Evolutionary conservation across 768 basidiomycete species (phyloP).

Genomic region (Leccinum rimulosum): DNA sequence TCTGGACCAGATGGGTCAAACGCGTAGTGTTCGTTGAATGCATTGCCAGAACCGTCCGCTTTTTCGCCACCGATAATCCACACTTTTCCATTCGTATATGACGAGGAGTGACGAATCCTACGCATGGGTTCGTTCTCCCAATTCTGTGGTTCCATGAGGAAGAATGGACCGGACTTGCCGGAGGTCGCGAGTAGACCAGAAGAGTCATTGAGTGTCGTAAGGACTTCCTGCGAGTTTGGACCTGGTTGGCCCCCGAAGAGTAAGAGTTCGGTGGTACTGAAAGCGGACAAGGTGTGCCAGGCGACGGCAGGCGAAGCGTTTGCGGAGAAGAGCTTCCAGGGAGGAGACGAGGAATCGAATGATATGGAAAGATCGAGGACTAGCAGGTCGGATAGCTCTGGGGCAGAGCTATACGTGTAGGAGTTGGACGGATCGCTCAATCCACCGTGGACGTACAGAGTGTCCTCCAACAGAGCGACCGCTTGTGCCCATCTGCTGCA

Average conservation of each 20-base stretch:
- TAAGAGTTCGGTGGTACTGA: constrained; percentile 51
- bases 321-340: constrained; percentile 61
- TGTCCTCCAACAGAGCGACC: constrained; percentile 51
- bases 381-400: constrained; percentile 68
- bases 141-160: constrained; percentile 43
- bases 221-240: constrained; percentile 49
- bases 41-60: constrained; percentile 71
- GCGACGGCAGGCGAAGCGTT: constrained; percentile 58
- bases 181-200: constrained; percentile 52
- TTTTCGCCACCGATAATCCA: constrained; percentile 79
- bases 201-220: constrained; percentile 59
- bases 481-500: constrained; percentile 83
- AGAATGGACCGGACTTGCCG: constrained; percentile 39
- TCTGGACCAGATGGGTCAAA: constrained; percentile 50
- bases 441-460: constrained; percentile 76
- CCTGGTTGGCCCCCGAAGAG: constrained; percentile 78
- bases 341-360: constrained; percentile 61
- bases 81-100: constrained; percentile 49
- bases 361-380: constrained; percentile 58
- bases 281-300: constrained; percentile 78
- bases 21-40: constrained; percentile 61
- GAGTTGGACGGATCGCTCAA: constrained; percentile 68
- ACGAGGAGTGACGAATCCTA: constrained; percentile 72
- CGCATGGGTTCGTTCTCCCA: constrained; percentile 72
- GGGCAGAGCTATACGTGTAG: constrained; percentile 73